phyloP scores from a whole-genome alignment of 1,284 basidiomycete species.

The Irpex sp. region DNA sequence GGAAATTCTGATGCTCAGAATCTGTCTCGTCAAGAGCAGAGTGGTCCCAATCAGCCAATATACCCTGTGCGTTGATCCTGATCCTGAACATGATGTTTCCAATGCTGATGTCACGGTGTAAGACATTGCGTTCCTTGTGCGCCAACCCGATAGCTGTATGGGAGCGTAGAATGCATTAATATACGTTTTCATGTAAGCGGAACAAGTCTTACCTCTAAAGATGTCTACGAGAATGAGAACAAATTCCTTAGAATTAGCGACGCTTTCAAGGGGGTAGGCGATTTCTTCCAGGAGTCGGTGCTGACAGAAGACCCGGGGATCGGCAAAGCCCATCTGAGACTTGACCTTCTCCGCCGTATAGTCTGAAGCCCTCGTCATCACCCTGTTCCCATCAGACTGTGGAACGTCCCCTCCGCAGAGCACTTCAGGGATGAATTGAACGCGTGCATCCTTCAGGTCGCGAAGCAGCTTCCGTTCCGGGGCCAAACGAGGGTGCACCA shows the following conservation, averaged over 20 bases:
- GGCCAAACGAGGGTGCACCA: not conserved
- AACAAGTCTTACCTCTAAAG: not conserved
- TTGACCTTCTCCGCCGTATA: not conserved
- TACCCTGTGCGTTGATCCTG: too few relatives aligned
- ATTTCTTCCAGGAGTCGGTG: not conserved
- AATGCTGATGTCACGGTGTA: conserved; percentile 4
- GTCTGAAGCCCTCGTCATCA: not conserved
- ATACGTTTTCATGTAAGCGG: too few relatives aligned
- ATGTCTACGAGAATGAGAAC: not conserved
- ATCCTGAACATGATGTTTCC: conserved; percentile 6
- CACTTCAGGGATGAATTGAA: not conserved
- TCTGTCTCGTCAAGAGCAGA: not conserved
- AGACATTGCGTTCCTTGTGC: too few relatives aligned
- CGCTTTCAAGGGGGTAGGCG: not conserved
- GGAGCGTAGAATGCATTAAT: too few relatives aligned
- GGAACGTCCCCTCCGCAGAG: not conserved
- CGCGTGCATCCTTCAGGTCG: not conserved
- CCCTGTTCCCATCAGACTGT: not conserved
- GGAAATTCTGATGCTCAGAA: not conserved
- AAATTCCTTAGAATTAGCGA: not conserved
- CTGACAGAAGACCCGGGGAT: not conserved
- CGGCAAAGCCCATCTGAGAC: not conserved
- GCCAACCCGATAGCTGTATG: too few relatives aligned
- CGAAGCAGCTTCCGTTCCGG: not conserved
- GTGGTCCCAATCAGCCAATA: conserved; percentile 6